Conservation (phyloP, 2,329 filamentous ascomycete species). For the Chaetoscypha palmicola region DNA sequence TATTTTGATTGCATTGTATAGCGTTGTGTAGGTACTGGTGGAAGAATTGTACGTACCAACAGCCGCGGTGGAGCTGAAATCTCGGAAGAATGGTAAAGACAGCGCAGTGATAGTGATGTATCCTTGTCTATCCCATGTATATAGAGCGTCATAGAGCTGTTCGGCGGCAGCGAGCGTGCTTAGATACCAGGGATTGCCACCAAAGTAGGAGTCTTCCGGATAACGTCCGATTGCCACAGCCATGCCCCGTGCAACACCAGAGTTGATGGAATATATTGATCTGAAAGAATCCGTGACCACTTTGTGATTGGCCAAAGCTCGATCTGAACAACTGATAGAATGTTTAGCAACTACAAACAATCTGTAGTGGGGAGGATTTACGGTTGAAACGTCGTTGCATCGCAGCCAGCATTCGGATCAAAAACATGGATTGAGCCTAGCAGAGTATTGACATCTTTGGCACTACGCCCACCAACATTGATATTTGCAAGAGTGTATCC, state of each 20-base stretch:
- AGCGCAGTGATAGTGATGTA: slow-evolving; percentile 57
- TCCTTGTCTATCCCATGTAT: slow-evolving; percentile 59
- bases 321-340: slow-evolving; percentile 32
- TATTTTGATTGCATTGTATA: slow-evolving; percentile 52
- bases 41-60: slow-evolving; percentile 59
- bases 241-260: slow-evolving; percentile 49
- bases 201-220: slow-evolving; percentile 66
- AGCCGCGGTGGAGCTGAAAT: slow-evolving; percentile 50
- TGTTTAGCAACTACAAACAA: too few species aligned
- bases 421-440: slow-evolving; percentile 62
- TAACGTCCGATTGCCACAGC: slow-evolving; percentile 62
- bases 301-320: slow-evolving; percentile 69
- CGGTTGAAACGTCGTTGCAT: slow-evolving; percentile 69
- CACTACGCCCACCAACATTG: slow-evolving; percentile 53
- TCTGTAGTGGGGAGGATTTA: slow-evolving; percentile 31
- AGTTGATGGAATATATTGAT: slow-evolving; percentile 61
- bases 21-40: slow-evolving; percentile 52
- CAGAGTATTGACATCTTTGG: slow-evolving; percentile 66
- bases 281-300: slow-evolving; percentile 70
- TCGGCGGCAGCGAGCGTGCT: slow-evolving; percentile 71
- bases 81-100: slow-evolving; percentile 66
- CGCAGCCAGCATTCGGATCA: slow-evolving; percentile 59
- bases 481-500: slow-evolving; percentile 65
- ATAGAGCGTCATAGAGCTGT: slow-evolving; percentile 69
- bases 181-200: slow-evolving; percentile 78